Percentiles rank a stretch among this genome's conserved stretches.
phyloP scores from a whole-genome alignment of 2,329 filamentous ascomycete genomes.

The Pleurostoma richardsiae region DNA sequence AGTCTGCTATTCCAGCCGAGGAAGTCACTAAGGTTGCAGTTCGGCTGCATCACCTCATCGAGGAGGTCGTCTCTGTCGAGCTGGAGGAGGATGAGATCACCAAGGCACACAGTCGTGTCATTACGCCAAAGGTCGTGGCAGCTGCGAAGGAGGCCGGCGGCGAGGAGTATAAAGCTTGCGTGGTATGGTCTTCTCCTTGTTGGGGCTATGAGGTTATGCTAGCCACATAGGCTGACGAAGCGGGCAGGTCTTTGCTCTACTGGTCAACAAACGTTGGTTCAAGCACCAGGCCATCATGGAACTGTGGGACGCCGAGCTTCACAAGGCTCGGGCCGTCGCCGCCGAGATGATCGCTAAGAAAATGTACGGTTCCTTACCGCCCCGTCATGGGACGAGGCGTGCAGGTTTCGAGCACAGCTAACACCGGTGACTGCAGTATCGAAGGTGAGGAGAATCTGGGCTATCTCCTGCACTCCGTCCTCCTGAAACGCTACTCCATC shows the following conservation, averaged over 20 bases:
- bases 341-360: constrained; percentile 91
- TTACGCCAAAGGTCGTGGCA: constrained; percentile 72
- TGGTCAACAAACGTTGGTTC: constrained; percentile 72
- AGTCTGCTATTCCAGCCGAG: constrained; percentile 65
- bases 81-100: constrained; percentile 72
- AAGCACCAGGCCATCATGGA: constrained; percentile 72
- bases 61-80: constrained; percentile 86
- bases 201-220: too few relatives aligned
- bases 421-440: constrained; percentile 39
- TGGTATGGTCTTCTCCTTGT: constrained; percentile 36
- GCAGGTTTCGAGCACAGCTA: background rate
- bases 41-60: constrained; percentile 84
- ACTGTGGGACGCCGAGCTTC: constrained; percentile 88
- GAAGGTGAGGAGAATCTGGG: constrained; percentile 75
- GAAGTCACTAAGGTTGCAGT: constrained; percentile 89
- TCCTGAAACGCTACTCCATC: constrained; percentile 87
- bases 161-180: constrained; percentile 67
- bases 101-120: constrained; percentile 75
- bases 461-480: constrained; percentile 73
- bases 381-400: too few relatives aligned
- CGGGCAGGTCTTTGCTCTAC: constrained; percentile 60
- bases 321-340: constrained; percentile 71
- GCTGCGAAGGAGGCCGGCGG: constrained; percentile 81
- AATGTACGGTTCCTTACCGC: constrained; percentile 20
- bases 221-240: too few relatives aligned